Percentiles rank a stretch among this genome's conserved stretches.
phyloP scores from a whole-genome alignment of 2,329 filamentous ascomycete genomes.

The Apiospora kogelbergensis region DNA sequence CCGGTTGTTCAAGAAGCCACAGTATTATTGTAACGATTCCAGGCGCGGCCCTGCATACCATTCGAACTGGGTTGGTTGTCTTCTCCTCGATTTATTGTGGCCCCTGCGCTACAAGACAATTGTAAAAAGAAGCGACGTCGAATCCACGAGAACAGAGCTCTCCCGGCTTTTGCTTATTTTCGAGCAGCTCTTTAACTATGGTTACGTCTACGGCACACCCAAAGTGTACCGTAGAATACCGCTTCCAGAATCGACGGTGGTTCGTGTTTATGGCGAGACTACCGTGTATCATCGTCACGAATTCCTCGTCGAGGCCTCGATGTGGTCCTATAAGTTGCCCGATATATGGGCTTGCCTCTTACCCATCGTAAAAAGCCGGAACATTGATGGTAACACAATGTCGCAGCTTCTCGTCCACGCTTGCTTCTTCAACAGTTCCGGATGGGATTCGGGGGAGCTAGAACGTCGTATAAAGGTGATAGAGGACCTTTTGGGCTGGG shows the following conservation, averaged over 20 bases:
- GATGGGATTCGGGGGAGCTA: too few relatives aligned
- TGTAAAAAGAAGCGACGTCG: neutral
- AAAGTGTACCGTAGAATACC: too few relatives aligned
- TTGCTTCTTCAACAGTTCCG: neutral
- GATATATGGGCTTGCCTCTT: neutral
- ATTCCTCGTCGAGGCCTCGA: neutral
- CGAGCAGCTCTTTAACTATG: neutral
- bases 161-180: neutral
- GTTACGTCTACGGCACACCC: neutral
- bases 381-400: neutral
- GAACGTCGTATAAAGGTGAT: neutral
- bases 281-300: neutral
- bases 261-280: neutral
- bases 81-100: too few relatives aligned
- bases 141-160: neutral
- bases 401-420: neutral
- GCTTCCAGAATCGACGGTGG: accelerated
- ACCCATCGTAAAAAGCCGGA: neutral
- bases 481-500: neutral
- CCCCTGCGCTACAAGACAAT: too few relatives aligned
- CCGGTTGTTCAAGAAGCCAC: neutral
- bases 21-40: too few relatives aligned
- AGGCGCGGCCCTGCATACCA: too few relatives aligned
- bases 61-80: too few relatives aligned
- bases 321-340: neutral